These are phyloP conservation scores for Ganoderma boninense DNA, from an alignment of 1,284 basidiomycete genomes.

Conservation along the genomic window DNA sequence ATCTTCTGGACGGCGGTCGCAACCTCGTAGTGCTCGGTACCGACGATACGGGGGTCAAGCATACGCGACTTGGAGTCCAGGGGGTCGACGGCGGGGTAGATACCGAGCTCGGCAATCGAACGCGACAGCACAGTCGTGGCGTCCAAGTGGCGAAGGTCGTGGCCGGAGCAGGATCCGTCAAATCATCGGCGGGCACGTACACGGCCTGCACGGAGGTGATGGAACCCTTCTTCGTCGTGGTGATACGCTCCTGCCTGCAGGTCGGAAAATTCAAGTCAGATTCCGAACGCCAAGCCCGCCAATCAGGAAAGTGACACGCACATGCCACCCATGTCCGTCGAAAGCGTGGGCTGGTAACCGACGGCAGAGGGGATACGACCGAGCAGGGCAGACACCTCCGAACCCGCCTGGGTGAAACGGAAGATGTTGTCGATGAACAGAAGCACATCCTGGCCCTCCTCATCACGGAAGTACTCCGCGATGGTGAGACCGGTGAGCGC, in stretches of 20 bases:
- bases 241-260: slow-evolving; percentile 94
- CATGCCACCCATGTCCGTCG: slow-evolving; percentile 99
- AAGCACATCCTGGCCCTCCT: slow-evolving; percentile 99
- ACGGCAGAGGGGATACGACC: slow-evolving; percentile 99
- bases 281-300: slow-evolving; percentile 8
- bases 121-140: slow-evolving; percentile 99
- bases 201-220: slow-evolving; percentile 99
- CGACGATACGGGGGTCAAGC: slow-evolving; percentile 98
- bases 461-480: slow-evolving; percentile 99
- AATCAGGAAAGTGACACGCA: slow-evolving; percentile 51
- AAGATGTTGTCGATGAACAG: slow-evolving; percentile 99
- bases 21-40: slow-evolving; percentile 92
- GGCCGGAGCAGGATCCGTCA: slow-evolving; percentile 99
- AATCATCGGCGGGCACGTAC: slow-evolving; percentile 99
- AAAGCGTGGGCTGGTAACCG: slow-evolving; percentile 99
- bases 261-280: slow-evolving; percentile 14
- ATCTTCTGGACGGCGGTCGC: slow-evolving; percentile 98
- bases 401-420: slow-evolving; percentile 99
- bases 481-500: slow-evolving; percentile 98
- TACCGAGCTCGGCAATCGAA: slow-evolving; percentile 99
- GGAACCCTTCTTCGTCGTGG: slow-evolving; percentile 99
- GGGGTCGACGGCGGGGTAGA: slow-evolving; percentile 99
- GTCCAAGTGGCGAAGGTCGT: slow-evolving; percentile 99
- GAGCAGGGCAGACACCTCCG: slow-evolving; percentile 98
- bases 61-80: slow-evolving; percentile 99